A percentile compares a stretch with the other conserved stretches of the same genome.
Evolutionary conservation across 169 alveolate species (phyloP).

Genomic region (Cryptosporidium sp.): DNA sequence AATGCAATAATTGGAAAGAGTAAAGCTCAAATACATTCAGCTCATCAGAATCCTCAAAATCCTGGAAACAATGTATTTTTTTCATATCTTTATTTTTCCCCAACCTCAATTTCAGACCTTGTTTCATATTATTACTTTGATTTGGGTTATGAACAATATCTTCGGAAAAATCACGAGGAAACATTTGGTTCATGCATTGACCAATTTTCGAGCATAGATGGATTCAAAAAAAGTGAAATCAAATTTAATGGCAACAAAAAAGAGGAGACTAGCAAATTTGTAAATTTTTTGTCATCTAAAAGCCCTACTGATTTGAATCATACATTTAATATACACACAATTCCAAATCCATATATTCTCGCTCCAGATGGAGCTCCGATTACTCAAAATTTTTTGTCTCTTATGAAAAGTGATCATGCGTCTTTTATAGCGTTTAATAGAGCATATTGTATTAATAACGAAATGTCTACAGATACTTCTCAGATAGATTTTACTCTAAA

Average conservation of each 20-base stretch:
- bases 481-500: not conserved
- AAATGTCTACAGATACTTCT: not conserved
- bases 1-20: not conserved
- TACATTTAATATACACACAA: not conserved
- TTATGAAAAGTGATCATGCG: not conserved
- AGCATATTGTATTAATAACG: constrained; percentile 41
- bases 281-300: not conserved
- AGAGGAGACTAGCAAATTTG: not conserved
- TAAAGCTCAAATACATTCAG: not conserved
- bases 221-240: not conserved
- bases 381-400: not conserved
- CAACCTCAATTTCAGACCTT: constrained; percentile 15
- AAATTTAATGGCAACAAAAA: not conserved
- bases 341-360: constrained; percentile 61
- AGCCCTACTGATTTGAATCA: not conserved
- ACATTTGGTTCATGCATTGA: not conserved
- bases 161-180: not conserved
- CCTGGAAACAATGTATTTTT: not conserved
- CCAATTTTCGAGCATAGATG: not conserved
- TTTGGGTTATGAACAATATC: not conserved
- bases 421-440: not conserved
- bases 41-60: not conserved
- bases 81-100: constrained; percentile 8
- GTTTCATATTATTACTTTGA: constrained; percentile 1
- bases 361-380: constrained; percentile 75